Conservation (phyloP, 2,329 filamentous ascomycete species). For the Alternaria ventricosa region DNA sequence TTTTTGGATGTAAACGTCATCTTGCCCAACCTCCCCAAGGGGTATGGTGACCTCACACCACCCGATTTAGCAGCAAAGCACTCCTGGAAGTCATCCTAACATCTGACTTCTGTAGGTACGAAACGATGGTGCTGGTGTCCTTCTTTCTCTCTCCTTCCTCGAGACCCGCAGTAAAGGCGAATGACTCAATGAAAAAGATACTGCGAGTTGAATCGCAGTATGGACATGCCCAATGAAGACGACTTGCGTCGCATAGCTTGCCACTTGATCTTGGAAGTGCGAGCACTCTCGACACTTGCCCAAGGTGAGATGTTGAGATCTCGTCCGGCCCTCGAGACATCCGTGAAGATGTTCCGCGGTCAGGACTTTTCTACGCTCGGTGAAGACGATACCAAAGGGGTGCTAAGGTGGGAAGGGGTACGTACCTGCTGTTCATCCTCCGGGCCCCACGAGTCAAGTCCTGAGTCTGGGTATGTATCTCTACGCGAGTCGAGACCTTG, state of each 20-base stretch:
- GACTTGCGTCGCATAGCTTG: neutral
- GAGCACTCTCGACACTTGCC: neutral
- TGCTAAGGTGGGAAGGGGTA: neutral
- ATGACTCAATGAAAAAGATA: neutral
- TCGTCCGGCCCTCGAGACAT: neutral
- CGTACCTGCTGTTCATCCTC: neutral
- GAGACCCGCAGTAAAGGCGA: neutral
- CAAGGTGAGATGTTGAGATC: neutral
- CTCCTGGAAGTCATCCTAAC: neutral
- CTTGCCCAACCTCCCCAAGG: neutral
- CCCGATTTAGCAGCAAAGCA: neutral
- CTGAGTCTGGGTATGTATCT: neutral
- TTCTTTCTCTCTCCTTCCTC: neutral
- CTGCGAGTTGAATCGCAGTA: neutral
- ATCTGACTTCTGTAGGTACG: no score
- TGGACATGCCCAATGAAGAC: neutral
- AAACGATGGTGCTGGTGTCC: no score
- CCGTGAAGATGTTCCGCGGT: neutral
- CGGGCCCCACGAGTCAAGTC: neutral
- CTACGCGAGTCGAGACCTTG: neutral
- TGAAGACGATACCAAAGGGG: neutral
- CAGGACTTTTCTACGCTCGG: neutral
- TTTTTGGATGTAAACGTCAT: neutral
- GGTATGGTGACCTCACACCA: neutral
- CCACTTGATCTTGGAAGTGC: neutral